phyloP scores from a whole-genome alignment of 2,329 filamentous ascomycete genomes.

The Exophiala sideris region DNA sequence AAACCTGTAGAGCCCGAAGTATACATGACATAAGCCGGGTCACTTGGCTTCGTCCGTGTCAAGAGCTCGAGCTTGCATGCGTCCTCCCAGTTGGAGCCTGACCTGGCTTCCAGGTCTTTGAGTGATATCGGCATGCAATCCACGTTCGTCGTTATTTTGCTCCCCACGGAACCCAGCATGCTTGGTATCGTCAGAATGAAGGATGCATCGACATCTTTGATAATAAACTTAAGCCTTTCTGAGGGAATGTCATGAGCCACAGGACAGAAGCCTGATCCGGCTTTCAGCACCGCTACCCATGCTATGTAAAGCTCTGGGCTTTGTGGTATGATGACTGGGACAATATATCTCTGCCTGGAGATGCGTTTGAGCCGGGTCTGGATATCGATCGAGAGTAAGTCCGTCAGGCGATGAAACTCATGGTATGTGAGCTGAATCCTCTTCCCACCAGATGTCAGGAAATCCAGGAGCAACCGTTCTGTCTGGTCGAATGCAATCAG shows the following conservation, averaged over 20 bases:
- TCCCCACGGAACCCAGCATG: conserved; percentile 26
- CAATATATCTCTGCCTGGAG: conserved; percentile 40
- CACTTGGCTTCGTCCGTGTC: conserved; percentile 37
- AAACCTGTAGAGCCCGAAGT: conserved; percentile 86
- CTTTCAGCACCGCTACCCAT: conserved; percentile 72
- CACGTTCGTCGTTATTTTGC: conserved; percentile 15
- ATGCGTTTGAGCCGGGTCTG: conserved; percentile 22
- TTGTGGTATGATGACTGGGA: conserved; percentile 77
- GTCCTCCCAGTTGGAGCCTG: neutral
- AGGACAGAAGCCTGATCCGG: conserved; percentile 81
- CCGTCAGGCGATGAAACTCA: conserved; percentile 46
- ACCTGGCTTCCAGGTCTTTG: conserved; percentile 1
- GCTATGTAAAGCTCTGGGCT: conserved; percentile 73
- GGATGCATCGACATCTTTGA: conserved; percentile 69
- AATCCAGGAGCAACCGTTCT: conserved; percentile 61
- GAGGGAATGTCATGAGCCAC: conserved; percentile 72
- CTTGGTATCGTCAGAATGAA: conserved; percentile 62
- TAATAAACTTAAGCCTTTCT: conserved; percentile 75
- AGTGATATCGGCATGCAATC: conserved; percentile 43
- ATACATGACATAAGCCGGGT: conserved; percentile 82
- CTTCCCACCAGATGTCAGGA: conserved; percentile 49
- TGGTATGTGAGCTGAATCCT: conserved; percentile 57
- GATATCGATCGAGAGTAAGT: conserved; percentile 23
- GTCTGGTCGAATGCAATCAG: conserved; percentile 52
- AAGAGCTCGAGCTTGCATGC: conserved; percentile 15